These are phyloP conservation scores for Colletotrichum sp. DNA, from an alignment of 2,329 filamentous ascomycete genomes.

Conservation along the genomic window DNA sequence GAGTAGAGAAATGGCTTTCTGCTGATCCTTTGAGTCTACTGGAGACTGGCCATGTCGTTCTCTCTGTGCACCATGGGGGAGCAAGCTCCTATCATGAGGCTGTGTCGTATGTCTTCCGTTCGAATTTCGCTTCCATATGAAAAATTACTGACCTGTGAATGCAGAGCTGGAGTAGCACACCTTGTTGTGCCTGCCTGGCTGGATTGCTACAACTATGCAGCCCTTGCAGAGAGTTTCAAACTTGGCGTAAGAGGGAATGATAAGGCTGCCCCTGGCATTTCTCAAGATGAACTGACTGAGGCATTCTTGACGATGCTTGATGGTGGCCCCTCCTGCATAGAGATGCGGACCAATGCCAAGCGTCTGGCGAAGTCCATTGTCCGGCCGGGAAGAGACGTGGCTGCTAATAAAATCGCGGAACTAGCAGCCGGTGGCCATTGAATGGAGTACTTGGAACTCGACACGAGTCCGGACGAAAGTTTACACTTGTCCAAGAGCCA, in stretches of 20 bases:
- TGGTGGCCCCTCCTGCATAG: not conserved
- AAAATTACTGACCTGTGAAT: not conserved
- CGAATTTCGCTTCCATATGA: not conserved
- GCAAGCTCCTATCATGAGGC: slow-evolving; percentile 48
- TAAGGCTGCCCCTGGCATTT: slow-evolving; percentile 35
- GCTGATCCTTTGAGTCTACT: slow-evolving; percentile 37
- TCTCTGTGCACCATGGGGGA: slow-evolving; percentile 44
- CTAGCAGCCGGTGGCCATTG: not conserved
- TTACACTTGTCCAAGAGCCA: not conserved
- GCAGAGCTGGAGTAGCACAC: slow-evolving; percentile 48
- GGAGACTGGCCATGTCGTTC: slow-evolving; percentile 36
- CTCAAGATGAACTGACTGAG: slow-evolving; percentile 27
- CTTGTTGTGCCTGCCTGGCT: slow-evolving; percentile 51
- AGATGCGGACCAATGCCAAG: slow-evolving; percentile 24
- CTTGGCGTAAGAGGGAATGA: slow-evolving; percentile 45
- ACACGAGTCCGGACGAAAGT: not conserved
- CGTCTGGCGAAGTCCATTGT: slow-evolving; percentile 15
- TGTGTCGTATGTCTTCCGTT: slow-evolving; percentile 36
- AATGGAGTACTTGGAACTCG: not conserved
- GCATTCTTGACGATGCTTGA: slow-evolving; percentile 28
- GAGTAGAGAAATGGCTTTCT: slow-evolving; percentile 31
- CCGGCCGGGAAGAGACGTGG: slow-evolving; percentile 11
- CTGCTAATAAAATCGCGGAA: slow-evolving; percentile 5
- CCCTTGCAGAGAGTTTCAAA: slow-evolving; percentile 43
- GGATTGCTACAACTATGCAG: slow-evolving; percentile 50